Percentiles rank a stretch among this genome's conserved stretches.
These are phyloP conservation scores for Curvularia eragrostidis DNA, from an alignment of 2,329 filamentous ascomycete species.

Conservation along the genomic window DNA sequence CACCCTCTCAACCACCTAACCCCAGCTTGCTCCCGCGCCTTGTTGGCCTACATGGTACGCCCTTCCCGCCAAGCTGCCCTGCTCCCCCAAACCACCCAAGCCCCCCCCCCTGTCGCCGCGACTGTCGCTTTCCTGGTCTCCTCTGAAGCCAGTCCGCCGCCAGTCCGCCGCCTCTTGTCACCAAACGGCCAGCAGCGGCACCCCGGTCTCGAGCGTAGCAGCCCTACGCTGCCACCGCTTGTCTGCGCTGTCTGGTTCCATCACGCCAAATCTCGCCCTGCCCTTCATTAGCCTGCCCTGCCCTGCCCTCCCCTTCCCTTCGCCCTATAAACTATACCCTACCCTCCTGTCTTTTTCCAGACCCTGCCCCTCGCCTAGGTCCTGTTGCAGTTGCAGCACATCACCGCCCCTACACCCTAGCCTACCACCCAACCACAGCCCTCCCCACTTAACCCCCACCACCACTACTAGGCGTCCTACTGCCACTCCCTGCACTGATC, in stretches of 20 bases:
- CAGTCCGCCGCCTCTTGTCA: constrained; percentile 39
- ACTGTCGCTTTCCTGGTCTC: constrained; percentile 31
- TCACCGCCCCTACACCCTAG: constrained; percentile 30
- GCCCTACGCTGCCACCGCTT: constrained; percentile 39
- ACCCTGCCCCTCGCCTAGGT: constrained; percentile 48
- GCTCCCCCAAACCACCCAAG: constrained; percentile 30
- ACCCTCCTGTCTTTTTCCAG: constrained; percentile 39
- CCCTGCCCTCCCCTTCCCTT: constrained; percentile 20
- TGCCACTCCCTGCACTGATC: constrained; percentile 27
- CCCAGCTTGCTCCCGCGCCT: constrained; percentile 47
- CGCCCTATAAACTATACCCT: constrained; percentile 46
- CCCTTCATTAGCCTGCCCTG: constrained; percentile 38
- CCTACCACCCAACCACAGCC: constrained; percentile 33
- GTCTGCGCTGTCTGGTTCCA: constrained; percentile 46
- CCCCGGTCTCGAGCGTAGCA: constrained; percentile 37
- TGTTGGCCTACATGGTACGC: constrained; percentile 53
- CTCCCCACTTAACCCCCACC: constrained; percentile 33
- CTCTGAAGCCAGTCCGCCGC: constrained; percentile 21
- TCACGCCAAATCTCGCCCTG: constrained; percentile 27
- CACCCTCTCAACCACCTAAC: constrained; percentile 23
- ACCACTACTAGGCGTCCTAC: constrained; percentile 19
- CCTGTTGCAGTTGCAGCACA: constrained; percentile 34
- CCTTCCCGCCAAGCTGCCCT: constrained; percentile 49
- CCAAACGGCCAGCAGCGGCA: constrained; percentile 39
- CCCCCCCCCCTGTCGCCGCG: constrained; percentile 41